Evolutionary conservation across 2,329 filamentous ascomycete species (phyloP).

Genomic region (Dactylellina parvicollis): DNA sequence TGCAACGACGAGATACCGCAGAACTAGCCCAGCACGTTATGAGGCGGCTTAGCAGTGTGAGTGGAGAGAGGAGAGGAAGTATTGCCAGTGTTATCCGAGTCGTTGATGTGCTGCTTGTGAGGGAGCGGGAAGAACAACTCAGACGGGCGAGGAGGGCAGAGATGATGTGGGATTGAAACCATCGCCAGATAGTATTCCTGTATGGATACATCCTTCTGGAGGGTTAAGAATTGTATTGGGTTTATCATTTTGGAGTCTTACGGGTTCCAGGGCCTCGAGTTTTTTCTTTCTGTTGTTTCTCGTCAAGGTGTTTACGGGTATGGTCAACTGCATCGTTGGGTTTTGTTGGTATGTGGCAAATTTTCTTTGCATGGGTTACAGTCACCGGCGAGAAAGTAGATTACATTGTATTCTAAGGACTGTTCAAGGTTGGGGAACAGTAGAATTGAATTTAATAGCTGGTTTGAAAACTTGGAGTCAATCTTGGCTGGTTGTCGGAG

Average conservation of each 20-base stretch:
- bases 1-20: constrained; percentile 45
- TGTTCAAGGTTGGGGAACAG: no score
- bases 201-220: background rate
- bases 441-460: no score
- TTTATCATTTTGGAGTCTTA: constrained; percentile 4
- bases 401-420: no score
- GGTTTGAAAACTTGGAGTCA: no score
- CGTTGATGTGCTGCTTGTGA: constrained; percentile 56
- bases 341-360: no score
- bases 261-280: no score
- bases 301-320: no score
- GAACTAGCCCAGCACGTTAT: constrained; percentile 47
- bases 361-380: no score
- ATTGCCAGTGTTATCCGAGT: constrained; percentile 55
- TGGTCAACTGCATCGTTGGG: no score
- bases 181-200: background rate
- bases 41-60: constrained; percentile 34
- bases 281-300: no score
- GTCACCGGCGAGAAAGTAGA: no score
- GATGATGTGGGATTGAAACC: constrained; percentile 56
- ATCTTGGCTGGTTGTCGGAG: no score
- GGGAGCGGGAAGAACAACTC: constrained; percentile 55
- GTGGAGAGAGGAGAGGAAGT: constrained; percentile 25
- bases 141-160: constrained; percentile 54
- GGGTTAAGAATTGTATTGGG: background rate